These are phyloP conservation scores for Salix exigua DNA, from an alignment of 345 rosid species.

Conservation along the genomic window DNA sequence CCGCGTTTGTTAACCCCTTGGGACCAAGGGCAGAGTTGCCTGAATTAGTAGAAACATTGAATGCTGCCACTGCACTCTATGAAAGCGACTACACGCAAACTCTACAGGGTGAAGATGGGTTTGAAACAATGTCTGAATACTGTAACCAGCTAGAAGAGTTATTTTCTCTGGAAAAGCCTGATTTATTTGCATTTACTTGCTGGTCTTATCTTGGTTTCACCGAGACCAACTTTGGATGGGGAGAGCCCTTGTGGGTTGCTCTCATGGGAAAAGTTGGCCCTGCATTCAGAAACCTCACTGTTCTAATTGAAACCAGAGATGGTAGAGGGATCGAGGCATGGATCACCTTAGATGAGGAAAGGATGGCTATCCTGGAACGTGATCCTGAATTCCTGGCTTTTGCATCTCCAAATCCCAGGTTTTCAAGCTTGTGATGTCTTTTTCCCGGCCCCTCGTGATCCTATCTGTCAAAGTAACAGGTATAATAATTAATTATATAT, in stretches of 20 bases:
- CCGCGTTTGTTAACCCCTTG: neutral
- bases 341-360: constrained; percentile 15
- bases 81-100: constrained; percentile 7
- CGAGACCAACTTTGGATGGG: constrained; percentile 17
- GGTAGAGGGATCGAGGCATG: constrained; percentile 25
- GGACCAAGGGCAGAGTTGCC: neutral
- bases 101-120: constrained; percentile 19
- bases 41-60: neutral
- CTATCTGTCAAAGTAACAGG: no score
- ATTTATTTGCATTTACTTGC: constrained; percentile 17
- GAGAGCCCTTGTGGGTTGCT: constrained; percentile 18
- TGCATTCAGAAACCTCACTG: constrained; percentile 12
- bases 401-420: constrained; percentile 21
- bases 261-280: constrained; percentile 15
- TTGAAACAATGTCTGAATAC: constrained; percentile 10
- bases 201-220: constrained; percentile 6
- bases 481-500: no score
- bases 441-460: neutral
- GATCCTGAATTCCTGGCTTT: constrained; percentile 22
- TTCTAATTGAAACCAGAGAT: constrained; percentile 10
- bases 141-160: constrained; percentile 14
- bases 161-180: constrained; percentile 14
- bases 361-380: constrained; percentile 2
- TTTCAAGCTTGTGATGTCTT: constrained; percentile 4
- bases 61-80: neutral